Evolutionary conservation across 495 filamentous ascomycete species (phyloP), one percentile per base, ranked within the genome.

Genomic region (Rostrohypoxylon terebratum): DNA sequence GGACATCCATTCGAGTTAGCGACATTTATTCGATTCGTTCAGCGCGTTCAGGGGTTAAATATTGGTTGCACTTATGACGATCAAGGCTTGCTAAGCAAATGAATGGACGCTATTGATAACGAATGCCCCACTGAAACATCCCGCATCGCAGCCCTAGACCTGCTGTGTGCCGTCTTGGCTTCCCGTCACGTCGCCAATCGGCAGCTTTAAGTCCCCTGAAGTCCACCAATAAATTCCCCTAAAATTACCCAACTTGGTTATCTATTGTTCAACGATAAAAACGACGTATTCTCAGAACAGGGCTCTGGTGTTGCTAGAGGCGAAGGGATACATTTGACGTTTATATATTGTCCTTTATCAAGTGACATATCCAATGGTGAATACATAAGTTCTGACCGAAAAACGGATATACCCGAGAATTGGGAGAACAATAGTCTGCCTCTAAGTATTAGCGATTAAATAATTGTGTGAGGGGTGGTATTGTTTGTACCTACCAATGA

Each of bases 121-220:
- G 18, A 34, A 3, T 33, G 21, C 38, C 57, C 38, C 36, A 31
- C 36, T 59, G 42, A 16, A 45, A 36, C 40, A 36, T 50, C 10
- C 40, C 23, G 33, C 20, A 34, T 36, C 0, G 57, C 36, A 42
- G 47, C 21, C 18, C 47, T 50, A 50, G 20, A 50, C 20, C 47
- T 50, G 20, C 11, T 50, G 47, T 23, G 48, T 60, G 21, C 58
- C 58, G 58, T 25, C 58, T 60, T 60, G 58, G 58, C 58, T 60
- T 21, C 9, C 47, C 18, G 48, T 53, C 13, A 21, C 25, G 3
- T 18, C 16, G 8, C 57, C 57, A 59, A 62, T 62, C 59, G 59
- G 59, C 28, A 62, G 6, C 42, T 50, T 28, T 5, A 11, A 13
- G 11, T 10, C 23, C 18, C 20, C 20, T 20, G 11, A 36, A 48